These are phyloP conservation scores for Corniculantispora saksenae DNA, from an alignment of 2,329 filamentous ascomycete genomes.

Conservation along the genomic window DNA sequence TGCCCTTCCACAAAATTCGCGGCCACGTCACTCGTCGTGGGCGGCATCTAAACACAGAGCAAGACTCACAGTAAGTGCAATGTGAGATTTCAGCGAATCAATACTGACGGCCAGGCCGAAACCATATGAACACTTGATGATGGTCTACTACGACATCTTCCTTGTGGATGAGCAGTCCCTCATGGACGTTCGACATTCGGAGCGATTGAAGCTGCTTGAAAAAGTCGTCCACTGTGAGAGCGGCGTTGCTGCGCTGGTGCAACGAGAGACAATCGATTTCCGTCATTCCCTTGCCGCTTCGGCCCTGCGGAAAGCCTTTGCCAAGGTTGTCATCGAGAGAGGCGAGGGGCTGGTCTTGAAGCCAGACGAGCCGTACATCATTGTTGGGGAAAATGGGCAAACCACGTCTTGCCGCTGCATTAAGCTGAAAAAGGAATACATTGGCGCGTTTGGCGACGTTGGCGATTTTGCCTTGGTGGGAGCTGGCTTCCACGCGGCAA, in stretches of 20 bases:
- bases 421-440: constrained; percentile 86
- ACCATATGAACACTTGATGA: constrained; percentile 58
- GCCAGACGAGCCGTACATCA: constrained; percentile 76
- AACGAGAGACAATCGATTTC: constrained; percentile 70
- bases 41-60: constrained; percentile 63
- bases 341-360: constrained; percentile 84
- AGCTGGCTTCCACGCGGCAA: constrained; percentile 66
- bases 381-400: constrained; percentile 41
- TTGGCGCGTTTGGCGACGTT: constrained; percentile 75
- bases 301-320: constrained; percentile 64
- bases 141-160: constrained; percentile 61
- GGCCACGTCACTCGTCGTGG: constrained; percentile 78
- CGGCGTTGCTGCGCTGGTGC: constrained; percentile 67
- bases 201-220: constrained; percentile 62
- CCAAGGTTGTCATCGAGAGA: constrained; percentile 62
- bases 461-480: constrained; percentile 82
- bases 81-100: constrained; percentile 23
- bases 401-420: constrained; percentile 59
- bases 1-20: constrained; percentile 79
- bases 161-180: constrained; percentile 56
- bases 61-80: constrained; percentile 64
- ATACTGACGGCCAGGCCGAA: constrained; percentile 40
- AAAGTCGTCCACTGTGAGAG: constrained; percentile 50
- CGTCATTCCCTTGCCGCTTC: constrained; percentile 49
- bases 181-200: constrained; percentile 53